Conservation (phyloP, 2,329 filamentous ascomycete genomes). For the Sarocladium kiliense region DNA sequence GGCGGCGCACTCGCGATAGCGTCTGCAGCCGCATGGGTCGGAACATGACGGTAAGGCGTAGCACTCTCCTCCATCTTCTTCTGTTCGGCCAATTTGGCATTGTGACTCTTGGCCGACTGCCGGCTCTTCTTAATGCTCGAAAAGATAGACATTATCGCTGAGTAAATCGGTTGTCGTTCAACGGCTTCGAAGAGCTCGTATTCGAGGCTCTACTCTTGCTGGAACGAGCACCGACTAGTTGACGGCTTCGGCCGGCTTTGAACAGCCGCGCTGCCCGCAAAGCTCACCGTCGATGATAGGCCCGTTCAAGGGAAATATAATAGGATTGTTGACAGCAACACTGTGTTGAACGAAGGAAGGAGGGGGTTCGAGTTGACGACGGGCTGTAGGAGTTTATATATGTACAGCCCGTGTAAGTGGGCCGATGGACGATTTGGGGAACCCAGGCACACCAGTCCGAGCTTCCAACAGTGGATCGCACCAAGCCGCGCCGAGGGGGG, state of each 20-base stretch:
- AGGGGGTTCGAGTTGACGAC: neutral
- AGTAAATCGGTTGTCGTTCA: neutral
- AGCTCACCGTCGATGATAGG: neutral
- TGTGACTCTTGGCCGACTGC: constrained; percentile 51
- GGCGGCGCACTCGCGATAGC: constrained; percentile 50
- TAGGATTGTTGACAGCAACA: neutral
- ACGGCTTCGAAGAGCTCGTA: too few relatives aligned
- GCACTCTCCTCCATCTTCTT: constrained; percentile 32
- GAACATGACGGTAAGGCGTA: constrained; percentile 52
- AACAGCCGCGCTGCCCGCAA: neutral
- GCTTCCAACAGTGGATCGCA: neutral
- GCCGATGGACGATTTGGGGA: neutral
- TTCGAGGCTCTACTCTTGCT: too few relatives aligned
- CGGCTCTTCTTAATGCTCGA: constrained; percentile 46
- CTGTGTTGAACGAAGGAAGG: neutral
- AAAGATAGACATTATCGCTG: constrained; percentile 49
- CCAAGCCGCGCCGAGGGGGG: neutral
- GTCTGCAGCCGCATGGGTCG: constrained; percentile 57
- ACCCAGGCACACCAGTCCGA: neutral
- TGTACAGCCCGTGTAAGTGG: constrained; percentile 4
- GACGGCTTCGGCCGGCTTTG: neutral
- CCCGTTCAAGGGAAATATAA: neutral
- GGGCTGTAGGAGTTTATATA: neutral
- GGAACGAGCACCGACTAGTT: neutral
- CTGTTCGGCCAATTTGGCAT: constrained; percentile 41